Evolutionary conservation across 371 early-diverging fungal genomes (phyloP).

Genomic region (Capniomyces stellatus): DNA sequence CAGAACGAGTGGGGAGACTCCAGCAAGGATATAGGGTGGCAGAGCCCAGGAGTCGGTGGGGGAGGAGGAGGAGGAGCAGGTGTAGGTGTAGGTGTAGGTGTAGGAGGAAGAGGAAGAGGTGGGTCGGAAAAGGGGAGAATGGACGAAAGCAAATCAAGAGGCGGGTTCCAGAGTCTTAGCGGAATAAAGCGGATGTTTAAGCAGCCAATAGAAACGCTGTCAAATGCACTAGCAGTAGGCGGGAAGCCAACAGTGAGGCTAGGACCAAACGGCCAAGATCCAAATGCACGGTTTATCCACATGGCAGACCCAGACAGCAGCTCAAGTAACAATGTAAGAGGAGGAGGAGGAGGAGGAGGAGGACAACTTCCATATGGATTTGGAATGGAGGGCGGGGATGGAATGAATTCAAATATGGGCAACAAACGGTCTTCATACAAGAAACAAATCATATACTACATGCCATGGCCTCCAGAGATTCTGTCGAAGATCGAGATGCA

Average conservation of each 20-base stretch:
- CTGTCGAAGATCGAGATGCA: slow-evolving; percentile 24
- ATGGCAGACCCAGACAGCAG: neutral
- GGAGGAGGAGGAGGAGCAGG: no score
- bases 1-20: neutral
- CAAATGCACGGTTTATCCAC: slow-evolving; percentile 3
- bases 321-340: neutral
- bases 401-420: no score
- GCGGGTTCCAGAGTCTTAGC: slow-evolving; percentile 1
- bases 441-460: slow-evolving; percentile 16
- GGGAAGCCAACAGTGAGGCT: neutral
- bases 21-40: neutral
- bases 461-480: slow-evolving; percentile 27
- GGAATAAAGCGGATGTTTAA: neutral
- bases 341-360: no score
- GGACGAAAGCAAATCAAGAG: neutral
- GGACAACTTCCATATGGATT: neutral
- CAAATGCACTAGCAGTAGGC: slow-evolving; percentile 2
- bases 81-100: neutral
- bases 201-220: neutral
- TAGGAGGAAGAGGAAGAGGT: neutral
- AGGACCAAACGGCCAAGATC: neutral
- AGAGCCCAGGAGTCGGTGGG: neutral
- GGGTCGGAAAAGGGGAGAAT: neutral
- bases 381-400: neutral
- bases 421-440: neutral